phyloP scores from a whole-genome alignment of 2,329 filamentous ascomycete species.

The Pseudocercospora musae region DNA sequence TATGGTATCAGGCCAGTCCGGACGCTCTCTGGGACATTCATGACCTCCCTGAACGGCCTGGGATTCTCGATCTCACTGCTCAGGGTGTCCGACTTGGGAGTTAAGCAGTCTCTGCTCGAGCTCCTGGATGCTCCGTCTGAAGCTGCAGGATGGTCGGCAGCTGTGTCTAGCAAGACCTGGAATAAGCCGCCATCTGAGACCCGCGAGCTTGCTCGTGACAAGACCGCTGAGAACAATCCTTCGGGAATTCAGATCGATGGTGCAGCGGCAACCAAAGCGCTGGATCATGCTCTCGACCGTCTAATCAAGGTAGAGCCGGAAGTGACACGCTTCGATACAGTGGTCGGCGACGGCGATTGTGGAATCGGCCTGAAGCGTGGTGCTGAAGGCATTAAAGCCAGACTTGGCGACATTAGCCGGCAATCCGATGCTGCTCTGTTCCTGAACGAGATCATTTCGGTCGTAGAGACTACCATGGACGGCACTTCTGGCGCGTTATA shows the following conservation, averaged over 20 bases:
- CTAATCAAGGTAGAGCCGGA: slow-evolving; percentile 64
- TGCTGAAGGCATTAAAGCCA: slow-evolving; percentile 60
- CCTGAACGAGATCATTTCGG: slow-evolving; percentile 58
- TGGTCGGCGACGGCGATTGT: slow-evolving; percentile 88
- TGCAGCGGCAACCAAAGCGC: slow-evolving; percentile 48
- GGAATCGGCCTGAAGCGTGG: slow-evolving; percentile 82
- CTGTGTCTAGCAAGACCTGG: slow-evolving; percentile 59
- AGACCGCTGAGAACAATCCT: slow-evolving; percentile 45
- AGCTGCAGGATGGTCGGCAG: slow-evolving; percentile 63
- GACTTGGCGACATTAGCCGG: slow-evolving; percentile 41
- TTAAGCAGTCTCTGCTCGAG: slow-evolving; percentile 62
- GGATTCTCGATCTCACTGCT: slow-evolving; percentile 69
- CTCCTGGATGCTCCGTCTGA: slow-evolving; percentile 66
- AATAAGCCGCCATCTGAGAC: slow-evolving; percentile 41
- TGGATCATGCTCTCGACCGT: slow-evolving; percentile 56
- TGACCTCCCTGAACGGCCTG: slow-evolving; percentile 69
- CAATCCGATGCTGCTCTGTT: slow-evolving; percentile 55
- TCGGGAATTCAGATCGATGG: slow-evolving; percentile 56
- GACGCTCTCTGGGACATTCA: slow-evolving; percentile 64
- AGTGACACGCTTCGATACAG: slow-evolving; percentile 68
- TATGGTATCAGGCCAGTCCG: slow-evolving; percentile 61
- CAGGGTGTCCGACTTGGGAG: slow-evolving; percentile 59
- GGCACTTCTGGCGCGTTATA: slow-evolving; percentile 74
- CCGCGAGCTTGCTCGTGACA: slow-evolving; percentile 37
- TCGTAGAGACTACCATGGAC: slow-evolving; percentile 69